Evolutionary conservation across 257 asterid genomes (phyloP).

Genomic region (Cordia subcordata): DNA sequence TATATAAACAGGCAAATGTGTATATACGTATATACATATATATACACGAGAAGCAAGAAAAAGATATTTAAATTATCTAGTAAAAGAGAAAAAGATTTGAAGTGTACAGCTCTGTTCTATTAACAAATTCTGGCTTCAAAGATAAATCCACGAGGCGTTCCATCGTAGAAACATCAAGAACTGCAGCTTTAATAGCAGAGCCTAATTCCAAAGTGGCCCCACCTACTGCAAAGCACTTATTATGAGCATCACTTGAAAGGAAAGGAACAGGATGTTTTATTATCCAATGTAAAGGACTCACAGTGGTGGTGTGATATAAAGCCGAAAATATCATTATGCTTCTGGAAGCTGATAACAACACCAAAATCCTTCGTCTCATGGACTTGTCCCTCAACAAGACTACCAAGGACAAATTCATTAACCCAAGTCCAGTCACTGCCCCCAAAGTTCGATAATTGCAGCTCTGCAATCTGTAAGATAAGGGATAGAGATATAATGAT

Average conservation of each 20-base stretch:
- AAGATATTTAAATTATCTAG: neutral
- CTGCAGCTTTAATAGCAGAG: slow-evolving; percentile 57
- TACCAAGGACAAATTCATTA: slow-evolving; percentile 50
- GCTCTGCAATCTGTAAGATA: slow-evolving; percentile 61
- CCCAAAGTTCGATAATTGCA: slow-evolving; percentile 52
- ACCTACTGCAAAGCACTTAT: slow-evolving; percentile 53
- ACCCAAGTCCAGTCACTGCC: slow-evolving; percentile 50
- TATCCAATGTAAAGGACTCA: slow-evolving; percentile 32
- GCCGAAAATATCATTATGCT: slow-evolving; percentile 62
- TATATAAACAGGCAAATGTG: no score
- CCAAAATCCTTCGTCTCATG: slow-evolving; percentile 76
- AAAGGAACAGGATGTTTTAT: neutral
- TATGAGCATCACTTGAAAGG: neutral
- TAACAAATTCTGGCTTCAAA: slow-evolving; percentile 61
- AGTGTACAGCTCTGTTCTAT: slow-evolving; percentile 32
- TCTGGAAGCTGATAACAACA: slow-evolving; percentile 68
- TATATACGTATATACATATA: no score
- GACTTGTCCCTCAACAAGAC: slow-evolving; percentile 70
- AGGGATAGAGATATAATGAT: neutral
- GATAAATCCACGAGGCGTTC: slow-evolving; percentile 91
- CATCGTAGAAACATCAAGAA: slow-evolving; percentile 83
- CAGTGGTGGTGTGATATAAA: slow-evolving; percentile 84
- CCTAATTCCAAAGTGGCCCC: slow-evolving; percentile 45
- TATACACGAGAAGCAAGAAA: neutral
- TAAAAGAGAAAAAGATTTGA: slow-evolving; percentile 16